Evolutionary conservation across 768 basidiomycete genomes (phyloP), one percentile per base, ranked within the genome.

Genomic region (Russula abietina): DNA sequence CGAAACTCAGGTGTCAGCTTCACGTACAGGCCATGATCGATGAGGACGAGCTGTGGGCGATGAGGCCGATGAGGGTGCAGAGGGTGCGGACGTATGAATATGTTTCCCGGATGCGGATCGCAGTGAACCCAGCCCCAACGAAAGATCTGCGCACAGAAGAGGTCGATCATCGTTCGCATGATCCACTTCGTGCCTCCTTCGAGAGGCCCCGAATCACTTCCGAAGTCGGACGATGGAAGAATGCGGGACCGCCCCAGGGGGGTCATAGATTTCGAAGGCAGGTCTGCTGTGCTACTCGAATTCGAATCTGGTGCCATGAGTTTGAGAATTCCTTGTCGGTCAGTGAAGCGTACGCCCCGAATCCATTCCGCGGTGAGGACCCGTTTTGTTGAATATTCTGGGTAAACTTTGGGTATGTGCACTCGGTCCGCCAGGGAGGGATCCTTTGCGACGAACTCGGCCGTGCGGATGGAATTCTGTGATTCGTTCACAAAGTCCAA

Each of bases 1-100:
- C 83, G 81, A 72, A 97, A 93, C 1, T 77, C 71, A 19, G 86
- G 81, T 17, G 83, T 73, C 4, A 93, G 80, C 9, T 78, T 77
- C 43, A 95, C 89, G 70, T 96, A 97, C 12, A 98, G 76, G 1
- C 95, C 95, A 71, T 98, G 95, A 71, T 98, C 95, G 68, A 98
- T 83, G 14, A 97, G 78, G 36, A 97, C 88, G 65, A 93, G 78
- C 68, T 89, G 86, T 2, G 84, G 79, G 6, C 72, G 68, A 9
- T 67, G 68, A 0, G 84, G 79, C 5, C 72, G 68, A 9, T 67
- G 68, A 0, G 79, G 80, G 22, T 75, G 68, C 70, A 70, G 22
- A 1, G 85, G 84, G 28, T 83, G 74, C 1, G 82, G 83, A 9
- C 81, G 89, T 68, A 87, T 83, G 73, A 84, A 83, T 62, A 95